These are phyloP conservation scores for Elongisporangium anandrum DNA, from an alignment of 352 stramenopile species.

Conservation along the genomic window DNA sequence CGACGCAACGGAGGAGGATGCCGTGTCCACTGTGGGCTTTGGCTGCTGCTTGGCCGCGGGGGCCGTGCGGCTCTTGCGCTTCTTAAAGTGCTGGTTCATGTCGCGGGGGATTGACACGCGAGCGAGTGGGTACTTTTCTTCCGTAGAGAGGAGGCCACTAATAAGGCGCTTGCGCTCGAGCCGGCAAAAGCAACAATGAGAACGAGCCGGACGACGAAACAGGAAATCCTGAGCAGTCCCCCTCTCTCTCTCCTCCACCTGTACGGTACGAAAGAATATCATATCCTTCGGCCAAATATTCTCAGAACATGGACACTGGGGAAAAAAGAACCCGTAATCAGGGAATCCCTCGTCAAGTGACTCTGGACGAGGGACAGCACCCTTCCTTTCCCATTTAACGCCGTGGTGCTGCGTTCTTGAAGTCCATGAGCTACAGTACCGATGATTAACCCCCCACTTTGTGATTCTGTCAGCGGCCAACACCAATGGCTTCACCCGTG, in stretches of 20 bases:
- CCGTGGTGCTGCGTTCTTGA: neutral
- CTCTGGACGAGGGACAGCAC: neutral
- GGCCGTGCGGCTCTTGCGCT: constrained; percentile 51
- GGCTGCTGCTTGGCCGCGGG: constrained; percentile 10
- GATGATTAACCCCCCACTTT: neutral
- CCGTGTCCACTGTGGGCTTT: constrained; percentile 6
- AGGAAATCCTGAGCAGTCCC: constrained; percentile 8
- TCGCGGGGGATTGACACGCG: neutral
- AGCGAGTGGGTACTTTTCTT: constrained; percentile 3
- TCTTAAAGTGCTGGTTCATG: constrained; percentile 67
- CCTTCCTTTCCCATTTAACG: neutral
- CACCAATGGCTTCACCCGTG: neutral
- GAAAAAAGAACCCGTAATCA: constrained; percentile 3
- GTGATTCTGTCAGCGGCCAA: neutral
- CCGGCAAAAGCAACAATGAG: constrained; percentile 62
- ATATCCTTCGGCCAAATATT: neutral
- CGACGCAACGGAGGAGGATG: constrained; percentile 4
- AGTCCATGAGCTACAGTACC: neutral
- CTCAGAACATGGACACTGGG: neutral
- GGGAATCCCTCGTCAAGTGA: neutral
- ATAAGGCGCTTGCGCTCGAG: constrained; percentile 38
- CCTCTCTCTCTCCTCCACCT: neutral
- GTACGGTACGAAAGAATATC: constrained; percentile 3
- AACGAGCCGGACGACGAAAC: constrained; percentile 16
- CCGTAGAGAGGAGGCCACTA: neutral